A percentile compares a stretch with the other conserved stretches of the same genome.
Conservation (phyloP, 1,284 basidiomycete species). For the Fomitopsis pinicola region DNA sequence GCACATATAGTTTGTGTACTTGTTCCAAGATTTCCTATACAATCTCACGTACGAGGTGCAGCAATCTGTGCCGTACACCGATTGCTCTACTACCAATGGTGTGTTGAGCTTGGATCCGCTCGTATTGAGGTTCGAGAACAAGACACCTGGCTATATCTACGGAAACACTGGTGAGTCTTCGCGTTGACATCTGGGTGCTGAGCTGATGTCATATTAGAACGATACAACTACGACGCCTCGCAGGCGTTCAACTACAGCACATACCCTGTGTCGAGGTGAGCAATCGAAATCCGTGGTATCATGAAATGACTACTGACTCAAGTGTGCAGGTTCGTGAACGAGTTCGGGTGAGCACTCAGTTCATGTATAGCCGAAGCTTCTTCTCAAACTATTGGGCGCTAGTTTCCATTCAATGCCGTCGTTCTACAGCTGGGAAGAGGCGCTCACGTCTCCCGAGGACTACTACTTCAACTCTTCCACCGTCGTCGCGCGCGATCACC, state of each 20-base stretch:
- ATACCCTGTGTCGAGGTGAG: conserved; percentile 48
- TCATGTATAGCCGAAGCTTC: not conserved
- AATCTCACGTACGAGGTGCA: conserved; percentile 43
- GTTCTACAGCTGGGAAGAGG: conserved; percentile 59
- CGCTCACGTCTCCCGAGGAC: conserved; percentile 44
- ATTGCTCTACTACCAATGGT: conserved; percentile 58
- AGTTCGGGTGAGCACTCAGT: conserved; percentile 43
- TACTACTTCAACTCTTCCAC: conserved; percentile 59
- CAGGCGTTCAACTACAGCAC: conserved; percentile 53
- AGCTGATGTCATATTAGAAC: conserved; percentile 25
- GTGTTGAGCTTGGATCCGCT: conserved; percentile 56
- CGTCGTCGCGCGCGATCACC: conserved; percentile 56
- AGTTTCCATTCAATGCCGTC: conserved; percentile 67
- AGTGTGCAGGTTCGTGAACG: conserved; percentile 47
- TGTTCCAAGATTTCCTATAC: conserved; percentile 53
- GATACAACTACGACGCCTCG: conserved; percentile 55
- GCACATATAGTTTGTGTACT: conserved; percentile 37
- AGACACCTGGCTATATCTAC: conserved; percentile 48
- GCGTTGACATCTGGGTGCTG: not conserved
- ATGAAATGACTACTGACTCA: not conserved
- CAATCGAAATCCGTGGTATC: not conserved
- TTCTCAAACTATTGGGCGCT: not conserved
- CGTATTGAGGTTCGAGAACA: conserved; percentile 47
- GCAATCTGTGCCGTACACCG: conserved; percentile 56
- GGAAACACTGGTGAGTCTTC: conserved; percentile 45